These are phyloP conservation scores for Cadophora sp. DNA, from an alignment of 2,329 filamentous ascomycete species.

Conservation along the genomic window DNA sequence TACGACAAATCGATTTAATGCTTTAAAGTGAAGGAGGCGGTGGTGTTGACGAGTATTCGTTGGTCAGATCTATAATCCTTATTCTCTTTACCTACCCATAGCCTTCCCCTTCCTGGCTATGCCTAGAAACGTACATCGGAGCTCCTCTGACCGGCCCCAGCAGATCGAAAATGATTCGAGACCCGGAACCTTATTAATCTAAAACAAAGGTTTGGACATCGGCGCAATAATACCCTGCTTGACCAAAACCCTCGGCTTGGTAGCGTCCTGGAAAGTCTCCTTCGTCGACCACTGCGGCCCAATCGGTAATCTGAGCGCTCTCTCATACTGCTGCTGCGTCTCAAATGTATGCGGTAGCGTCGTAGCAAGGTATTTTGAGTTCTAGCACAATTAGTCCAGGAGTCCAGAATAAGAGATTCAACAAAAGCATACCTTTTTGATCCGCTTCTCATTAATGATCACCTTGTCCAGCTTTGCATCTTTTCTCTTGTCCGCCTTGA, in stretches of 20 bases:
- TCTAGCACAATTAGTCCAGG: constrained; percentile 56
- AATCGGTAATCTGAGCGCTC: constrained; percentile 83
- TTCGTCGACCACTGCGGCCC: constrained; percentile 98
- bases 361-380: constrained; percentile 84
- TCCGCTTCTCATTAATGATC: constrained; percentile 89
- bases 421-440: constrained; percentile 73
- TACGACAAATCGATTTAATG: too few species aligned
- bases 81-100: too few species aligned
- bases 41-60: too few species aligned
- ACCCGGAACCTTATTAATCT: constrained; percentile 13
- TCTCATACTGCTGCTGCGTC: constrained; percentile 86
- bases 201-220: constrained; percentile 74
- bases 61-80: too few species aligned
- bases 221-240: constrained; percentile 91
- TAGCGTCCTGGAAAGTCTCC: constrained; percentile 87
- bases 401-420: background rate
- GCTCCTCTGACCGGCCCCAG: background rate
- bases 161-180: background rate
- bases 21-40: too few species aligned
- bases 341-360: constrained; percentile 91
- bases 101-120: too few species aligned
- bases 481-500: constrained; percentile 78
- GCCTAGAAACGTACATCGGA: background rate
- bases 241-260: constrained; percentile 86
- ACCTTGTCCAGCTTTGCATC: constrained; percentile 84